Conservation (phyloP, 2,329 filamentous ascomycete genomes). For the Hypomyces perniciosus region DNA sequence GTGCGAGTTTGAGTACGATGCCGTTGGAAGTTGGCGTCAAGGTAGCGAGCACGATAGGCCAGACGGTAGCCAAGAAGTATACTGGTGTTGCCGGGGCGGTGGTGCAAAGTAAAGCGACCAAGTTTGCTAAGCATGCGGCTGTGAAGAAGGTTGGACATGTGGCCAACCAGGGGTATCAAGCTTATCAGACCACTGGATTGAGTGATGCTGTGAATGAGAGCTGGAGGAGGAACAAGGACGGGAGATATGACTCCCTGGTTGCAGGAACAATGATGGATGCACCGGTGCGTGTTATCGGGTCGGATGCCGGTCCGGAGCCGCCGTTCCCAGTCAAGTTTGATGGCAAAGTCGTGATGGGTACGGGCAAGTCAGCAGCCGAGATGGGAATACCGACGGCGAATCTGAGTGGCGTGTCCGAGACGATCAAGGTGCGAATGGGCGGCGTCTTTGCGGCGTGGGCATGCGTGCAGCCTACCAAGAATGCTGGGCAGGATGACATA, state of each 20-base stretch:
- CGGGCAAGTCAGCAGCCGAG: slow-evolving; percentile 32
- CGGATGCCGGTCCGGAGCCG: slow-evolving; percentile 43
- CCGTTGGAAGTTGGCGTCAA: slow-evolving; percentile 61
- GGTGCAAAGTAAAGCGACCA: slow-evolving; percentile 36
- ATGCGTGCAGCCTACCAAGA: slow-evolving; percentile 29
- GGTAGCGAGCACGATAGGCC: slow-evolving; percentile 45
- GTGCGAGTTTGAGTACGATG: slow-evolving; percentile 58
- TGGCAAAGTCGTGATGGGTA: slow-evolving; percentile 42
- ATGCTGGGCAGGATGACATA: slow-evolving; percentile 22
- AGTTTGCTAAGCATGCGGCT: slow-evolving; percentile 25
- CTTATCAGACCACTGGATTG: slow-evolving; percentile 26
- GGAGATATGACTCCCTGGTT: slow-evolving; percentile 29
- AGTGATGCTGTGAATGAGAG: slow-evolving; percentile 24
- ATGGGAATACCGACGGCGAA: slow-evolving; percentile 50
- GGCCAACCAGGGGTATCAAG: slow-evolving; percentile 32
- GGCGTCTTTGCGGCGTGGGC: slow-evolving; percentile 65
- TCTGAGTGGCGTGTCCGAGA: slow-evolving; percentile 44
- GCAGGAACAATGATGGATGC: slow-evolving; percentile 27
- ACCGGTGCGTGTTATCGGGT: slow-evolving; percentile 36
- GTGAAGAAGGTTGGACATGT: slow-evolving; percentile 36
- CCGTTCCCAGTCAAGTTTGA: slow-evolving; percentile 50
- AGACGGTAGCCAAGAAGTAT: slow-evolving; percentile 39
- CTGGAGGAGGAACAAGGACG: slow-evolving; percentile 27
- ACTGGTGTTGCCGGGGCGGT: slow-evolving; percentile 31
- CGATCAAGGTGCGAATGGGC: slow-evolving; percentile 46